These are phyloP conservation scores for Selenicereus undatus DNA, from an alignment of 148 eudicot species.

Conservation along the genomic window DNA sequence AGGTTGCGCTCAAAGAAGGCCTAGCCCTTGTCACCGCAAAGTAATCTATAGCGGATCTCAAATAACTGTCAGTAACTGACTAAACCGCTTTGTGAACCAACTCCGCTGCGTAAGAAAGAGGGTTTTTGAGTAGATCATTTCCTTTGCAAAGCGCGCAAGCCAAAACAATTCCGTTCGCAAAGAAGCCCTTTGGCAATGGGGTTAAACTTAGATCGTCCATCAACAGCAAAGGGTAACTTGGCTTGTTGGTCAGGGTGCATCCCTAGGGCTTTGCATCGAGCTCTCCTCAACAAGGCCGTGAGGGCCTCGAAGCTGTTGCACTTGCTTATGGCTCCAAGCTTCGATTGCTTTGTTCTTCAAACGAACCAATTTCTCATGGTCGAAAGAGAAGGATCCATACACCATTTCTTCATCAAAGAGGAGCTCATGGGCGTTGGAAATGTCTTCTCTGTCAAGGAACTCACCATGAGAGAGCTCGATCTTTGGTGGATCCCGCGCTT, in stretches of 20 bases:
- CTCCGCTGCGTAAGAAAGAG: no score
- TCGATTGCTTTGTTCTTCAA: constrained; percentile 38
- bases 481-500: constrained; percentile 42
- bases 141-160: no score
- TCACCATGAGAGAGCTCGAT: constrained; percentile 41
- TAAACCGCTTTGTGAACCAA: no score
- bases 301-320: constrained; percentile 53
- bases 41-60: no score
- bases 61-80: no score
- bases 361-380: constrained; percentile 23
- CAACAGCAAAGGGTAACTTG: constrained; percentile 52
- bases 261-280: constrained; percentile 33
- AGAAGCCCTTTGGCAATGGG: no score
- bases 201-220: constrained; percentile 45
- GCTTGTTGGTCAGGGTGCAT: no score
- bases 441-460: constrained; percentile 46
- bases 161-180: no score
- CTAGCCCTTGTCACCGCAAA: no score
- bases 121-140: no score
- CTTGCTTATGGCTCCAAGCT: constrained; percentile 25
- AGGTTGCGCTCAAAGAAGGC: no score
- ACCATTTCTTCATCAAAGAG: constrained; percentile 32
- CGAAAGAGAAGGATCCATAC: constrained; percentile 39
- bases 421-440: constrained; percentile 34
- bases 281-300: constrained; percentile 51